phyloP scores from a whole-genome alignment of 2,329 filamentous ascomycete species.

The Colletotrichum tamarilloi region DNA sequence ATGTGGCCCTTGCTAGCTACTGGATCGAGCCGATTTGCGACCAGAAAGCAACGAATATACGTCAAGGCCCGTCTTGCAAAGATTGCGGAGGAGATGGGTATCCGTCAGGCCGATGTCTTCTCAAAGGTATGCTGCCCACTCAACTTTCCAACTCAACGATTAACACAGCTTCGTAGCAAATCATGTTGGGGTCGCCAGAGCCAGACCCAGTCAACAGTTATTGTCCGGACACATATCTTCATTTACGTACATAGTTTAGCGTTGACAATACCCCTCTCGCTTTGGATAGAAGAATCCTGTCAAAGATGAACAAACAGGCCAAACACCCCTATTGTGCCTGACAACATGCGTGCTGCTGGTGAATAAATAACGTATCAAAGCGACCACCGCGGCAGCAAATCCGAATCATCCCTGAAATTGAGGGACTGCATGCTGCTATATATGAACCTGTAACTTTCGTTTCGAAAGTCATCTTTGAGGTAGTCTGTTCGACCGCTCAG shows the following conservation, averaged over 20 bases:
- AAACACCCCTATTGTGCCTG: background rate
- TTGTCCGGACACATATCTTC: conserved; percentile 25
- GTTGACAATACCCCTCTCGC: conserved; percentile 10
- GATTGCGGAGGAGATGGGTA: conserved; percentile 40
- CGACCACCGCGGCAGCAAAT: background rate
- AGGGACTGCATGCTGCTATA: conserved; percentile 35
- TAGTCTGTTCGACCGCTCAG: conserved; percentile 44
- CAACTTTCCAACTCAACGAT: background rate
- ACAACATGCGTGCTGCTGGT: background rate
- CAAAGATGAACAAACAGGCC: background rate
- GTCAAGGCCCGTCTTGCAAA: conserved; percentile 36
- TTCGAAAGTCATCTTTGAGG: conserved; percentile 52
- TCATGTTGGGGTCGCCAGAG: conserved; percentile 10
- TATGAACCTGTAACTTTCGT: conserved; percentile 40
- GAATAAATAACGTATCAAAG: background rate
- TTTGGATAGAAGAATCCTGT: background rate
- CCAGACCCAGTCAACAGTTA: conserved; percentile 30
- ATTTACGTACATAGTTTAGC: conserved; percentile 29
- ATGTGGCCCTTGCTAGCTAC: conserved; percentile 40
- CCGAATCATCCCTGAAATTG: conserved; percentile 8
- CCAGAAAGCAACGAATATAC: conserved; percentile 35
- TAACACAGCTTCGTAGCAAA: conserved; percentile 20
- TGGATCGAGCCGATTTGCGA: conserved; percentile 38
- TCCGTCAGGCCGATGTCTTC: conserved; percentile 40
- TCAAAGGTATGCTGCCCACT: conserved; percentile 30